phyloP scores from a whole-genome alignment of 1,139 yeast genomes.

The Kluyveromyces sp. region DNA sequence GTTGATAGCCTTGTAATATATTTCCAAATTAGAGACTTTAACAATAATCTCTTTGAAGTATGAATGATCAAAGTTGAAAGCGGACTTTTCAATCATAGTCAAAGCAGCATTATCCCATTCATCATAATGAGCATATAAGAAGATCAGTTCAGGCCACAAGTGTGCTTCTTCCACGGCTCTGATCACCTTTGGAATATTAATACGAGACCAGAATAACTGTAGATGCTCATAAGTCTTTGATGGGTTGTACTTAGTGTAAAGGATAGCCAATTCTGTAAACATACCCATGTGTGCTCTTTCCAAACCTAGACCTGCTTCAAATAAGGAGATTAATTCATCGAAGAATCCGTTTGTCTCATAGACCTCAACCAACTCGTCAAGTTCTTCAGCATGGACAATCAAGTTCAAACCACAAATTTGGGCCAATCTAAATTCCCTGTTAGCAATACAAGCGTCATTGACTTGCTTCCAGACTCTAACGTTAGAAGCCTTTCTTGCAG shows the following conservation, averaged over 20 bases:
- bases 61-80: conserved; percentile 86
- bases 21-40: conserved; percentile 92
- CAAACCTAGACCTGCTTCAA: conserved; percentile 91
- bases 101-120: conserved; percentile 99
- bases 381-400: conserved; percentile 95
- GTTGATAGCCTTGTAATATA: conserved; percentile 93
- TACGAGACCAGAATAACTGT: conserved; percentile 96
- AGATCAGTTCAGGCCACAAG: conserved; percentile 91
- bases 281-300: conserved; percentile 99
- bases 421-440: conserved; percentile 91
- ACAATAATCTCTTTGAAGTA: conserved; percentile 92
- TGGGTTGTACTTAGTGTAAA: conserved; percentile 87
- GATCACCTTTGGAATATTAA: conserved; percentile 94
- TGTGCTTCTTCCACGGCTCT: conserved; percentile 92
- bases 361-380: conserved; percentile 78
- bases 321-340: conserved; percentile 81
- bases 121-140: conserved; percentile 95
- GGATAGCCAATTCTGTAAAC: conserved; percentile 92
- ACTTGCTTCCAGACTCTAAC: conserved; percentile 96
- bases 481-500: conserved; percentile 97
- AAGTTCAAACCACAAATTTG: conserved; percentile 97
- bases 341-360: conserved; percentile 90
- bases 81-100: conserved; percentile 94
- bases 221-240: conserved; percentile 92
- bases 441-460: conserved; percentile 91